Evolutionary conservation across 345 rosid species (phyloP).

Genomic region (Pelargonium nanum): DNA sequence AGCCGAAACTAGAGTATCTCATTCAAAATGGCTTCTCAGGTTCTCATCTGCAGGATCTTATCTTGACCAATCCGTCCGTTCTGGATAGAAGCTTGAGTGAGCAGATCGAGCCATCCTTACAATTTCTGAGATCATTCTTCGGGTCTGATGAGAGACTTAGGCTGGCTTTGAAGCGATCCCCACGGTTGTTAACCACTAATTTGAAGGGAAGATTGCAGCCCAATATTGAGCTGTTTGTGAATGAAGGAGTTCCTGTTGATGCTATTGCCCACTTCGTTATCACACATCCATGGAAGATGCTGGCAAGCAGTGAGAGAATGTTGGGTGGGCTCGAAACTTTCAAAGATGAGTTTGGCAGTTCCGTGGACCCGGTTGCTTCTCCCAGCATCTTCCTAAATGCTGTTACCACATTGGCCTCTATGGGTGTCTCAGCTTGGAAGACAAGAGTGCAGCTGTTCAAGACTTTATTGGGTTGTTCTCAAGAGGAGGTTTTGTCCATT

Average conservation of each 20-base stretch:
- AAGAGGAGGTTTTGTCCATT: constrained; percentile 6
- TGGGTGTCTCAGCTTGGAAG: constrained; percentile 12
- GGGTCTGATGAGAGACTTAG: constrained; percentile 2
- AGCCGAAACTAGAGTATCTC: constrained; percentile 16
- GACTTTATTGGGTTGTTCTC: constrained; percentile 12
- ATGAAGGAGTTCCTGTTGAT: constrained; percentile 6
- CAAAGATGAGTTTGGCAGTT: constrained; percentile 1
- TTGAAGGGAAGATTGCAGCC: background rate
- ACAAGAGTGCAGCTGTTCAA: constrained; percentile 5
- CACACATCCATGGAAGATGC: constrained; percentile 7
- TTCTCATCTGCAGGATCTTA: constrained; percentile 2
- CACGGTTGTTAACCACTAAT: background rate
- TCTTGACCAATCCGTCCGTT: constrained; percentile 3
- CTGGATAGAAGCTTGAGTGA: background rate
- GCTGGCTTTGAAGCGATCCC: constrained; percentile 4
- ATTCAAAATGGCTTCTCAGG: constrained; percentile 7
- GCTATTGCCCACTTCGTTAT: constrained; percentile 4
- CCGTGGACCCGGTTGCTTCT: constrained; percentile 3
- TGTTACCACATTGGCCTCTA: background rate
- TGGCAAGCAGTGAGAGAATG: background rate
- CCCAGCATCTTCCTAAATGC: constrained; percentile 11
- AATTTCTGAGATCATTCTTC: constrained; percentile 6
- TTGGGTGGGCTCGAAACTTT: background rate
- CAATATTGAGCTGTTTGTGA: constrained; percentile 8
- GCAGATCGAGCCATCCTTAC: constrained; percentile 5